Evolutionary conservation across 352 stramenopile species (phyloP).

Genomic region (Globisporangium apiculatum): DNA sequence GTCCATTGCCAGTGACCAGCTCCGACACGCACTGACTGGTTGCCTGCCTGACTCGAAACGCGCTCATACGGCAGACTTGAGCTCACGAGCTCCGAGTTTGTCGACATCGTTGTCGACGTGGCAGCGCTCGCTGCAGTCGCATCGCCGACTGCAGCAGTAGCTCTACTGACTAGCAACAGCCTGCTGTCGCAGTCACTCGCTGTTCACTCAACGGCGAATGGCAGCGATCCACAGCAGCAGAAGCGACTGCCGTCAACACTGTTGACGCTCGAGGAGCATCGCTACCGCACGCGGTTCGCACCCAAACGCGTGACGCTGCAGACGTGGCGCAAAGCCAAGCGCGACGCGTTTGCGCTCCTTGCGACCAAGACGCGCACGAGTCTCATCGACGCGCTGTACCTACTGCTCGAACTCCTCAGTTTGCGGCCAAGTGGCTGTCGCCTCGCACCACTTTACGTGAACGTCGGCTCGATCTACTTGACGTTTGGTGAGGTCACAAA

Average conservation of each 20-base stretch:
- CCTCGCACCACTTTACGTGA: slow-evolving; percentile 34
- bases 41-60: neutral
- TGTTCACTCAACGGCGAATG: too few relatives aligned
- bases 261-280: slow-evolving; percentile 52
- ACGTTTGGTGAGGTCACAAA: slow-evolving; percentile 41
- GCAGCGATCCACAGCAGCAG: too few relatives aligned
- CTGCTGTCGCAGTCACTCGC: too few relatives aligned
- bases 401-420: slow-evolving; percentile 49
- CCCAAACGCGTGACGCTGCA: slow-evolving; percentile 30
- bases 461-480: slow-evolving; percentile 50
- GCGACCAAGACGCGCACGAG: slow-evolving; percentile 21
- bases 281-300: slow-evolving; percentile 41
- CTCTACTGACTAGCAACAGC: neutral
- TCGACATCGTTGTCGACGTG: slow-evolving; percentile 10
- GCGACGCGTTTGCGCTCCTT: slow-evolving; percentile 23
- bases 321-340: slow-evolving; percentile 30
- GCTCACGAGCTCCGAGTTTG: slow-evolving; percentile 13
- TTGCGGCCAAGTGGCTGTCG: slow-evolving; percentile 24
- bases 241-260: slow-evolving; percentile 8
- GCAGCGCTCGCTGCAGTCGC: slow-evolving; percentile 2
- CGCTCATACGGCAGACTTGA: neutral
- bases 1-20: neutral
- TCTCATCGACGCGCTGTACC: slow-evolving; percentile 39
- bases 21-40: neutral
- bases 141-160: too few relatives aligned